phyloP scores from a whole-genome alignment of 2,329 filamentous ascomycete genomes.

The Rhinocladiella similis region DNA sequence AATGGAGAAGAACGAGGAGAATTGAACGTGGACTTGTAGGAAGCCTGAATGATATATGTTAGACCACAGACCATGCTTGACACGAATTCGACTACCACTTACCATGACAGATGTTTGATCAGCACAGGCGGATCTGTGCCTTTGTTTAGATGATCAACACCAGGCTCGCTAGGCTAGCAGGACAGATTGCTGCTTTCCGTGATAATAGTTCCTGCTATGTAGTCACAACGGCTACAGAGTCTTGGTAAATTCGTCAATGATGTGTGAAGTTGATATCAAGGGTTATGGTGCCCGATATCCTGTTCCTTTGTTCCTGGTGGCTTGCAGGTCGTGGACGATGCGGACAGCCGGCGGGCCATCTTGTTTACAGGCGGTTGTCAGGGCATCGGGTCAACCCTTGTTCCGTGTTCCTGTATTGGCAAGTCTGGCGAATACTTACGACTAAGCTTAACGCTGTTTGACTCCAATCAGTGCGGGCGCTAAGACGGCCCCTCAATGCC shows the following conservation, averaged over 20 bases:
- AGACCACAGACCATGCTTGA: constrained; percentile 4
- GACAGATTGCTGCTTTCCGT: background rate
- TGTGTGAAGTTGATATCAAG: no score
- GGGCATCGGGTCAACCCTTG: background rate
- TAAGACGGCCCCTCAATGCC: background rate
- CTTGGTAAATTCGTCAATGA: background rate
- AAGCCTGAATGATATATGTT: constrained; percentile 13
- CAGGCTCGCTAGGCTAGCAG: background rate
- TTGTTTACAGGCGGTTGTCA: constrained; percentile 1
- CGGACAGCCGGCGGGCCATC: background rate
- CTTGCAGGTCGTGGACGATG: no score
- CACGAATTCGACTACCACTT: background rate
- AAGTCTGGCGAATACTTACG: background rate
- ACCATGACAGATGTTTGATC: constrained; percentile 15
- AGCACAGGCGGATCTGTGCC: constrained; percentile 3
- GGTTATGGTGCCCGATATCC: no score
- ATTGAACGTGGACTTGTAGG: constrained; percentile 51
- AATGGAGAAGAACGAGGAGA: constrained; percentile 70
- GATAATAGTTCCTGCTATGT: no score
- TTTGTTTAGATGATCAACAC: background rate
- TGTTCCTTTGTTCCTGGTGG: no score
- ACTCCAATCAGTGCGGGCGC: background rate
- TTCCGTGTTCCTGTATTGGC: background rate
- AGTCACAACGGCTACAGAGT: background rate
- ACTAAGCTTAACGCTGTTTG: background rate